Conservation (phyloP, 176 grass and related monocot genomes). For the Oryza glaberrima region DNA sequence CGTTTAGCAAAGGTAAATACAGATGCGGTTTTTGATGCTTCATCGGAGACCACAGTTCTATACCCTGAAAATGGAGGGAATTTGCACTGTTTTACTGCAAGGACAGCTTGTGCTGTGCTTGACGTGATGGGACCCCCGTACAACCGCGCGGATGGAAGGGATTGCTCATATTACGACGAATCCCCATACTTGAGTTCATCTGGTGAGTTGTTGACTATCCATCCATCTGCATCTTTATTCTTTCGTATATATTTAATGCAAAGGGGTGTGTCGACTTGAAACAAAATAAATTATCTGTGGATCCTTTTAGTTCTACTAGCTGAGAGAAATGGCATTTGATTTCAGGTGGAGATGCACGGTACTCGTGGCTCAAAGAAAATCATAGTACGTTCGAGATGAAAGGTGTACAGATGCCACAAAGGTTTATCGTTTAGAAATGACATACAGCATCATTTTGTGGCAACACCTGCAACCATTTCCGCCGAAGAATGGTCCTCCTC, state of each 20-base stretch:
- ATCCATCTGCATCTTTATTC: background rate
- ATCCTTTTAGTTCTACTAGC: background rate
- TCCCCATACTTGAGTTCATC: conserved; percentile 35
- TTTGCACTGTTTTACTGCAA: conserved; percentile 82
- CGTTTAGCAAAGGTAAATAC: conserved; percentile 76
- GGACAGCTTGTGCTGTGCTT: conserved; percentile 82
- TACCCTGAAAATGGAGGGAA: conserved; percentile 86
- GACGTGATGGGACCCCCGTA: conserved; percentile 87
- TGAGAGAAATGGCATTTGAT: conserved; percentile 30
- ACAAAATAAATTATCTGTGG: background rate
- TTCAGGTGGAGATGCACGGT: conserved; percentile 52
- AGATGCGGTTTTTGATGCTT: conserved; percentile 51
- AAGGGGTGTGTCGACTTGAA: background rate
- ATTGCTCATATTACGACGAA: conserved; percentile 68
- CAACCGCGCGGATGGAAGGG: conserved; percentile 55
- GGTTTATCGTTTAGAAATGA: conserved; percentile 40
- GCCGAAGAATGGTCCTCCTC: background rate
- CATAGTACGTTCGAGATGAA: conserved; percentile 45
- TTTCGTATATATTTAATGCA: background rate
- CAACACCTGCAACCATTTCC: background rate
- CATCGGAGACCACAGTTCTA: conserved; percentile 61
- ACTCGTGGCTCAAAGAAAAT: conserved; percentile 71
- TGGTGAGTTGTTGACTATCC: conserved; percentile 38
- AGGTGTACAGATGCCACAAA: conserved; percentile 41
- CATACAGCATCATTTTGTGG: background rate